Evolutionary conservation across 768 basidiomycete species (phyloP), one percentile per base, ranked within the genome.

Genomic region (Mycena rosella): DNA sequence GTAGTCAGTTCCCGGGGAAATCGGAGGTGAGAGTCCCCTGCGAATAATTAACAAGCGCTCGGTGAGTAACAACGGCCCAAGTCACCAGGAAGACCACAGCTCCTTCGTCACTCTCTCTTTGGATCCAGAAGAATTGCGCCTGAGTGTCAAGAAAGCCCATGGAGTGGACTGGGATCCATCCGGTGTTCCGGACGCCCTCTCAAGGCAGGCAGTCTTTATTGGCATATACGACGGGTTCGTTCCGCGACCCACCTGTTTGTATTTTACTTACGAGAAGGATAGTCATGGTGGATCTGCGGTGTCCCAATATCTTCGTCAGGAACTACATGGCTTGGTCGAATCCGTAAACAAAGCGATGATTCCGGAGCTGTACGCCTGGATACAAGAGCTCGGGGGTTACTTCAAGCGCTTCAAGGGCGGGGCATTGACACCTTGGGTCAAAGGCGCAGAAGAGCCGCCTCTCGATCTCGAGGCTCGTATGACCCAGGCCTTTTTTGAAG

Each of bases 261-360:
- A 65, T 52, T 73, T 65, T 8, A 64, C 68, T 52, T 44, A 48
- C 18, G 34, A n/a, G 60, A 27, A n/a, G n/a, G 30, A n/a, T 65
- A 96, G 94, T 10, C 96, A 98, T 74, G 96, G 96, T 9, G 96
- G 96, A 11, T 91, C 91, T n/a, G 91, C 91, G 13, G 95, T 96
- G 20, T 92, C 96, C 3, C 89, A 94, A 66, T 96, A 90, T 77
- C 83, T 96, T 32, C 89, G 92, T 22, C 91, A 96, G 70, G 91
- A 97, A 76, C 80, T 97, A 14, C 95, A 96, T 73, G 89, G 90
- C 2, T 81, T 96, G 57, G 91, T 97, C 66, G 95, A 97, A 78
- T 88, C 89, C 7, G 93, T 88, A 8, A 74, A 92, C 73, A 91
- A 92, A 74, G 77, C 84, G 1, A 84, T 88, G 27, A 89, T 96